Percentiles rank a stretch among this genome's conserved stretches.
Conservation (phyloP, 257 asterid genomes). For the Solanum sejunctum region DNA sequence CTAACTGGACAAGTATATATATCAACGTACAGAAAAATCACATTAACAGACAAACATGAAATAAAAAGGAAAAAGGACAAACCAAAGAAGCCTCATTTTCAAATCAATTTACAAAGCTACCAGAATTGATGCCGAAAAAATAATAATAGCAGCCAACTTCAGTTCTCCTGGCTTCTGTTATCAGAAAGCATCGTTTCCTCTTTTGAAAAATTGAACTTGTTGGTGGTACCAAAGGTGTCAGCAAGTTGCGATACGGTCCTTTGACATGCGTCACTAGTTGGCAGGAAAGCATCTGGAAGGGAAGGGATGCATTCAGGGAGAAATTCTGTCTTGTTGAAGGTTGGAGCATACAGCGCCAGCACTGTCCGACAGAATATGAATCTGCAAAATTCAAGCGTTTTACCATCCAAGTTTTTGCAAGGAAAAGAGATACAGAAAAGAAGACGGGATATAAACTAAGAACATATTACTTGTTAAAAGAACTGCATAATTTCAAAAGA, state of each 20-base stretch:
- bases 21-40: neutral
- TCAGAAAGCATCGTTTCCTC: constrained; percentile 8
- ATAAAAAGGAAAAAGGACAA: neutral
- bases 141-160: neutral
- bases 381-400: constrained; percentile 32
- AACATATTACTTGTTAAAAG: neutral
- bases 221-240: constrained; percentile 45
- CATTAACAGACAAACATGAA: neutral
- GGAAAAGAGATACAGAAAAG: neutral
- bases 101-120: constrained; percentile 1
- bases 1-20: neutral
- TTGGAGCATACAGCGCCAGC: constrained; percentile 35
- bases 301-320: constrained; percentile 69
- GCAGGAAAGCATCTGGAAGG: constrained; percentile 58
- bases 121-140: neutral
- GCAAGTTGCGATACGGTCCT: constrained; percentile 40
- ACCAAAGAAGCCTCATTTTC: neutral
- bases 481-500: neutral
- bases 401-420: neutral
- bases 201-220: constrained; percentile 40
- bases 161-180: constrained; percentile 4
- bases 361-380: constrained; percentile 76
- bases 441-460: neutral
- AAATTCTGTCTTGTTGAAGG: constrained; percentile 44
- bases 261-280: constrained; percentile 49